phyloP scores from a whole-genome alignment of 2,329 filamentous ascomycete genomes.

The Paramyrothecium sp. region DNA sequence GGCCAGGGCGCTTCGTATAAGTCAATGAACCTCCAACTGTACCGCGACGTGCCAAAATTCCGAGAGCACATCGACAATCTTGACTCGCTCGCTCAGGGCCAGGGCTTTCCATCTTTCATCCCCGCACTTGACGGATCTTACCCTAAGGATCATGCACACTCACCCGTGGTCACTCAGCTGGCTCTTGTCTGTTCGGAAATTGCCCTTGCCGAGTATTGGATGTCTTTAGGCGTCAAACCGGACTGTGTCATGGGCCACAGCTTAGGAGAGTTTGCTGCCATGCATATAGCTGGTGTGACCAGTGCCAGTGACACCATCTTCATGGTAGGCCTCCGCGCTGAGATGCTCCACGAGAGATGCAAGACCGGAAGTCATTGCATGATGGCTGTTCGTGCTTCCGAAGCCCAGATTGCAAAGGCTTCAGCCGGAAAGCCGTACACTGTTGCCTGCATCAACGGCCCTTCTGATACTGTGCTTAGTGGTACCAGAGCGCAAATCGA shows the following conservation, averaged over 20 bases:
- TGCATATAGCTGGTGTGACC: constrained; percentile 57
- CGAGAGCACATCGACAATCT: constrained; percentile 28
- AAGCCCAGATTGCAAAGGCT: constrained; percentile 9
- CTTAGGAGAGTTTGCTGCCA: constrained; percentile 62
- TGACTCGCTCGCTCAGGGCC: constrained; percentile 24
- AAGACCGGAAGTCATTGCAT: constrained; percentile 30
- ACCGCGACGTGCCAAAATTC: constrained; percentile 25
- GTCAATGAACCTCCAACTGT: constrained; percentile 31
- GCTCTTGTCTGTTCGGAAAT: constrained; percentile 36
- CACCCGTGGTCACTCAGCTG: constrained; percentile 31
- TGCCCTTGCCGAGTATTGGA: constrained; percentile 32
- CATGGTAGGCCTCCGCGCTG: constrained; percentile 57
- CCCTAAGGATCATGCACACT: constrained; percentile 17
- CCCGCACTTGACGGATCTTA: constrained; percentile 39
- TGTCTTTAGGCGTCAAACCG: constrained; percentile 33
- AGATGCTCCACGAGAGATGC: constrained; percentile 54
- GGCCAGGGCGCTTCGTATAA: constrained; percentile 39
- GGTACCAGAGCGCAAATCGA: constrained; percentile 5
- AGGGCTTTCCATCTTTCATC: constrained; percentile 36
- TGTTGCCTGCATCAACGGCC: constrained; percentile 60
- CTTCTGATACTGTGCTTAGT: constrained; percentile 51
- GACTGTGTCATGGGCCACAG: constrained; percentile 46
- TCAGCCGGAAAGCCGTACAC: constrained; percentile 26
- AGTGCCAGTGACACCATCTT: constrained; percentile 59
- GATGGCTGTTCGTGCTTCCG: constrained; percentile 21